Evolutionary conservation across 139 green algal species (phyloP).

Genomic region (Chlamydomonas urium): DNA sequence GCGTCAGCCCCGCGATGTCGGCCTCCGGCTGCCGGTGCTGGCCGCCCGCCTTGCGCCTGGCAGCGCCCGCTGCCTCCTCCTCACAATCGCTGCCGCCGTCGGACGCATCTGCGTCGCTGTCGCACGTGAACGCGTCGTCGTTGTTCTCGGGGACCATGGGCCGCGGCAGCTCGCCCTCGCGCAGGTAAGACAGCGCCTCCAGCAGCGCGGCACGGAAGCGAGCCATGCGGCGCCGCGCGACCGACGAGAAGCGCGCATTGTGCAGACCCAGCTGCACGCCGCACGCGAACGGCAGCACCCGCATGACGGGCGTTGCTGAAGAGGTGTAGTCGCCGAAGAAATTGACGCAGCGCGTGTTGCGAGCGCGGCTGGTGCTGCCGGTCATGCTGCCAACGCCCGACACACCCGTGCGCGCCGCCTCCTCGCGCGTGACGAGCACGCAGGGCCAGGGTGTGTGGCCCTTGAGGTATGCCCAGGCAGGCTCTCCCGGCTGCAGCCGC

Average conservation of each 20-base stretch:
- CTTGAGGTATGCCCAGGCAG: slow-evolving; percentile 1
- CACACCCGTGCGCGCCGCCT: slow-evolving; percentile 2
- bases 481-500: not conserved
- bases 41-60: not conserved
- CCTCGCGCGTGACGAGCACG: slow-evolving; percentile 1
- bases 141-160: slow-evolving; percentile 58
- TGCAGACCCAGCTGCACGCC: slow-evolving; percentile 2
- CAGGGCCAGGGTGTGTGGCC: slow-evolving; percentile 10
- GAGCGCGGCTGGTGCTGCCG: no score
- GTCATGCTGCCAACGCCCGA: not conserved
- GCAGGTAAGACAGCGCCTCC: slow-evolving; percentile 27
- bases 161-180: slow-evolving; percentile 49
- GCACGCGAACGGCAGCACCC: not conserved
- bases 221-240: no score
- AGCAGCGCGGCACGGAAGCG: slow-evolving; percentile 25
- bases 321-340: slow-evolving; percentile 4
- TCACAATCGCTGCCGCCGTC: not conserved
- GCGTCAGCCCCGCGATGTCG: not conserved
- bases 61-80: not conserved
- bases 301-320: not conserved
- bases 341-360: not conserved
- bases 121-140: slow-evolving; percentile 35
- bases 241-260: no score
- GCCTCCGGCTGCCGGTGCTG: not conserved
- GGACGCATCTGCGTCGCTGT: slow-evolving; percentile 20